Conservation (phyloP, 225 moss, liverwort and hornwort species). For the Sphagnum tenellum region DNA sequence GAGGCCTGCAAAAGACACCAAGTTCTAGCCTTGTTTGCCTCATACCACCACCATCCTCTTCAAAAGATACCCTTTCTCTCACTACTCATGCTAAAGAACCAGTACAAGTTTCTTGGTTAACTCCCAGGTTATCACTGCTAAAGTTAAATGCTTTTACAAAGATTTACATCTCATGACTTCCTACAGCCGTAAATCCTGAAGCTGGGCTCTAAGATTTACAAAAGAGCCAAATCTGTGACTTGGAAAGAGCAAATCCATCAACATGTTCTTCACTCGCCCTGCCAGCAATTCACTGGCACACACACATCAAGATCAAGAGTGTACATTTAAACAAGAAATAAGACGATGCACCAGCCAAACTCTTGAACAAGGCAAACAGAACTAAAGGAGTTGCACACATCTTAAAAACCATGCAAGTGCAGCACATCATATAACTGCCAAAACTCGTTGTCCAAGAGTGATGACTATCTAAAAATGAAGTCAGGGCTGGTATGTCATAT, state of each 20-base stretch:
- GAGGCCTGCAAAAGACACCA: slow-evolving; percentile 1
- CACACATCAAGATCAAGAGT: neutral
- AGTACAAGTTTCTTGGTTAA: slow-evolving; percentile 8
- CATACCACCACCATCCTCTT: slow-evolving; percentile 8
- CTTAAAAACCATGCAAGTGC: no score
- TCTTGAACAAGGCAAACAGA: no score
- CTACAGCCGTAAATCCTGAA: slow-evolving; percentile 31
- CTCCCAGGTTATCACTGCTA: slow-evolving; percentile 24
- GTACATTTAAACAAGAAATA: no score
- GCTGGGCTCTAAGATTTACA: no score
- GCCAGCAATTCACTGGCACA: neutral
- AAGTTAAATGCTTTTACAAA: slow-evolving; percentile 37
- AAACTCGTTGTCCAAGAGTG: no score
- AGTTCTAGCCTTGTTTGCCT: neutral
- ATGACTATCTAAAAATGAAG: no score
- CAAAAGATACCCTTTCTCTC: slow-evolving; percentile 2
- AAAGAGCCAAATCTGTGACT: no score
- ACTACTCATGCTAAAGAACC: slow-evolving; percentile 10
- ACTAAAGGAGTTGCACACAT: no score
- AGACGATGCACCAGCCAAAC: no score
- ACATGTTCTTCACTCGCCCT: neutral
- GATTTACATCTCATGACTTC: slow-evolving; percentile 65
- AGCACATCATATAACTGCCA: no score
- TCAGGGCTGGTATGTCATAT: neutral
- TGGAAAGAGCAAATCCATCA: neutral